Evolutionary conservation across 2,329 filamentous ascomycete species (phyloP).

Genomic region (Westerdykella ornata): DNA sequence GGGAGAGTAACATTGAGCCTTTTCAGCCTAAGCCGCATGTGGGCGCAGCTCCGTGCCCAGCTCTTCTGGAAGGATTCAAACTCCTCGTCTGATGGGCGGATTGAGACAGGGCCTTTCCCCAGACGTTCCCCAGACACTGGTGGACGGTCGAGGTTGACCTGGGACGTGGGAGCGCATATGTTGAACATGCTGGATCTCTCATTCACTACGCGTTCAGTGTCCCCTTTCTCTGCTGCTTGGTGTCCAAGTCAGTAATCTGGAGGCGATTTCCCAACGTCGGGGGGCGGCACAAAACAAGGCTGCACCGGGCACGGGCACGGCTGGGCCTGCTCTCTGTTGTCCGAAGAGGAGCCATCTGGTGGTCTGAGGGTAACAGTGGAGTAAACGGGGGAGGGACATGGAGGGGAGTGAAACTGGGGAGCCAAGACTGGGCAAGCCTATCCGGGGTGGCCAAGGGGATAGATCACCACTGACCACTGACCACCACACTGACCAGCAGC

Average conservation of each 20-base stretch:
- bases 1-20: constrained; percentile 33
- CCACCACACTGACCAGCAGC: not conserved
- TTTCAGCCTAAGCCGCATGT: constrained; percentile 18
- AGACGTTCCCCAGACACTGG: not conserved
- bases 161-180: not conserved
- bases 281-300: not conserved
- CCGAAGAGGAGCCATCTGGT: not conserved
- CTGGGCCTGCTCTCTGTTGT: too few species aligned
- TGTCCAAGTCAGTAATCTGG: not conserved
- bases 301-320: too few species aligned
- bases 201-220: too few species aligned
- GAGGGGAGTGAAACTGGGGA: constrained; percentile 25
- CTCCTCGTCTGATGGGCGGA: constrained; percentile 9
- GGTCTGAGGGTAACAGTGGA: constrained; percentile 10
- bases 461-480: not conserved
- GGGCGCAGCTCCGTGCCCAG: constrained; percentile 27
- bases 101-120: constrained; percentile 4
- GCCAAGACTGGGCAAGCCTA: constrained; percentile 28
- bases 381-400: constrained; percentile 16
- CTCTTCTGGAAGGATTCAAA: constrained; percentile 29
- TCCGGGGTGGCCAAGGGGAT: constrained; percentile 4
- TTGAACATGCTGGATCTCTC: not conserved
- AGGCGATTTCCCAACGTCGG: not conserved
- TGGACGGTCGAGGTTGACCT: not conserved
- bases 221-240: too few species aligned